Base-by-base conservation (phyloP, 805 yeast species). In the Candida stauntonica region DNA sequence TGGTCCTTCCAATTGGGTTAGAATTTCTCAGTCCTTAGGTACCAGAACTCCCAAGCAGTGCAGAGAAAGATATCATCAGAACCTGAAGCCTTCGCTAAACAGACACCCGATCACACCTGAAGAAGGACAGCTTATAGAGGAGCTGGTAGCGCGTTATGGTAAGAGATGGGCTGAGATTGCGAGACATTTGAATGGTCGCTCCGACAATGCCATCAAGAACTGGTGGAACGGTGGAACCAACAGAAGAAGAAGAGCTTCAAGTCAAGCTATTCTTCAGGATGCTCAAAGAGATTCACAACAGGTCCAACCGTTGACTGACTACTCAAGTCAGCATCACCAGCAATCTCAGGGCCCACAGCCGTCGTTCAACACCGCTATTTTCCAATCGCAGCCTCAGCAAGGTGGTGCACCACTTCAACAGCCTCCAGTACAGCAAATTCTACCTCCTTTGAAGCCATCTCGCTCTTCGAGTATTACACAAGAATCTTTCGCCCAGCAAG, bases 201-300 rank as follows among this genome's bases (percentile, higher is more conserved):
- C 83, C n/a, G 96, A 87, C 60, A 87, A 86, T 59, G 88, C 95
- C 16, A 86, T 86, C 52, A 86, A 86, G 58, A 88, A 88, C 63
- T 88, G 96, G 96, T 87, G 96, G 96, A 86, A 86, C 56, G 95
- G 96, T 4, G 94, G 95, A 7, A 91, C 94, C 12, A 86, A 85
- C 57, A 70, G 94, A 44, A 67, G 95, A 44, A 73, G 93, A 52
- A 66, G 87, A 47, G 70, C 71, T 20, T 58, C 68, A 2, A 57
- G 61, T 9, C 46, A 41, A 16, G 54, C 62, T 6, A 39, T 50
- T 7, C 26, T 48, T 7, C 51, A 47, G 23, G 46, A 38, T n/a
- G 21, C 30, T 17, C 44, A 33, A 17, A 29, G 27, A 23, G 31
- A 21, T 21, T 12, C 34, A 23, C 36, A 29, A 29, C 41, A 44